Evolutionary conservation across 257 asterid genomes (phyloP).

Genomic region (Nicotiana otophora): DNA sequence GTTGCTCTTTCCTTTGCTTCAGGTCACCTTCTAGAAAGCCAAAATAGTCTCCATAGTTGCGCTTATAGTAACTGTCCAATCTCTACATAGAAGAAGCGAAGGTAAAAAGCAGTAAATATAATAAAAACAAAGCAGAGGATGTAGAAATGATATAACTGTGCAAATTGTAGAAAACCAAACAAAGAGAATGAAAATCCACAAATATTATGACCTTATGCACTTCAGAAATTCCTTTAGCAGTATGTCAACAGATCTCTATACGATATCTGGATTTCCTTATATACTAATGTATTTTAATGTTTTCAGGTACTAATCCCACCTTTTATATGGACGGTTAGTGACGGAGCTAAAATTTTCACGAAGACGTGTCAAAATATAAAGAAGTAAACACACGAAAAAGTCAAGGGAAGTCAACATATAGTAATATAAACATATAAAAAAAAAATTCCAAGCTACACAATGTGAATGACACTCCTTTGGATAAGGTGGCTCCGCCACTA

Average conservation of each 20-base stretch:
- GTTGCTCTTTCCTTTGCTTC: conserved; percentile 51
- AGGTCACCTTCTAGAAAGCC: conserved; percentile 61
- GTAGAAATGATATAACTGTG: too few relatives aligned
- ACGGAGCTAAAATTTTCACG: too few relatives aligned
- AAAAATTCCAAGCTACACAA: too few relatives aligned
- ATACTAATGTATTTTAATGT: too few relatives aligned
- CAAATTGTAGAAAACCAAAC: too few relatives aligned
- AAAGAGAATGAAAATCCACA: background rate
- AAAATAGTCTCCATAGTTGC: conserved; percentile 78
- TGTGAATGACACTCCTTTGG: too few relatives aligned
- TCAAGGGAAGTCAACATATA: too few relatives aligned
- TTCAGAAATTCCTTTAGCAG: background rate
- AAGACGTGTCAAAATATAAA: too few relatives aligned
- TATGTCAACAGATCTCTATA: background rate
- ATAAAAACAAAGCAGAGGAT: background rate
- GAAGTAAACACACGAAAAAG: too few relatives aligned
- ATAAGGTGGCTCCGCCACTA: too few relatives aligned
- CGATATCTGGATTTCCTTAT: too few relatives aligned
- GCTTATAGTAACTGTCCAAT: conserved; percentile 66
- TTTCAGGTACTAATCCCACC: background rate
- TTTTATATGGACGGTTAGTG: background rate
- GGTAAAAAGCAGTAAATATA: background rate
- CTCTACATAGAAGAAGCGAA: conserved; percentile 32
- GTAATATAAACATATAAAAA: too few relatives aligned
- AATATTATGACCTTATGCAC: background rate